Evolutionary conservation across 768 basidiomycete genomes (phyloP).

Genomic region (Auriscalpium microsporum): DNA sequence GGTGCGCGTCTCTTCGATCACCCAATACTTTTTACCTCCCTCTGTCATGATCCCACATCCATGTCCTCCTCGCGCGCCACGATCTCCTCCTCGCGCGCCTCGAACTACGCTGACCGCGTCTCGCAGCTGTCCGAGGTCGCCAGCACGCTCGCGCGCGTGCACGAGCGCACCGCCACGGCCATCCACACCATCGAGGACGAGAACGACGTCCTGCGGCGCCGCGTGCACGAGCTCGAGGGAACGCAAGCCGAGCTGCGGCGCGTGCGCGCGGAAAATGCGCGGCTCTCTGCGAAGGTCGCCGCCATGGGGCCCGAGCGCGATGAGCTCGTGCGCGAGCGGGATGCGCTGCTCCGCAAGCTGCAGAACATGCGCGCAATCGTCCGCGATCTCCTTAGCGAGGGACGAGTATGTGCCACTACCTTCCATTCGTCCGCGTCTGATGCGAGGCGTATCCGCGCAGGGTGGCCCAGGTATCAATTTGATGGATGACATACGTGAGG

Average conservation of each 20-base stretch:
- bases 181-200: conserved; percentile 19
- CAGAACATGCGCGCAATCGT: conserved; percentile 5
- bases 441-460: neutral
- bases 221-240: conserved; percentile 32
- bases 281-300: conserved; percentile 4
- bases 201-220: conserved; percentile 17
- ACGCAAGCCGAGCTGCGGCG: conserved; percentile 9
- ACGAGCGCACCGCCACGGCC: conserved; percentile 21
- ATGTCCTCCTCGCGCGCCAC: no score
- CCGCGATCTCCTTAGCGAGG: conserved; percentile 1
- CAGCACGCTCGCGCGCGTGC: conserved; percentile 18
- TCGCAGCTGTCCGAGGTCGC: conserved; percentile 3
- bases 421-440: neutral
- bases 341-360: conserved; percentile 4
- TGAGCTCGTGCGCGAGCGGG: conserved; percentile 6
- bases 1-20: neutral
- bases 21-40: neutral
- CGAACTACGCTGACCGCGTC: no score
- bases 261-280: conserved; percentile 10
- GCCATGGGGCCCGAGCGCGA: conserved; percentile 1
- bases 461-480: neutral
- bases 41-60: no score
- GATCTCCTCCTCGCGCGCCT: no score
- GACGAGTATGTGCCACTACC: neutral
- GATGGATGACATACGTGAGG: neutral